Evolutionary conservation across 108 stramenopile genomes (phyloP), one percentile per base, ranked within the genome.

Genomic region (Stephanodiscus triporus): DNA sequence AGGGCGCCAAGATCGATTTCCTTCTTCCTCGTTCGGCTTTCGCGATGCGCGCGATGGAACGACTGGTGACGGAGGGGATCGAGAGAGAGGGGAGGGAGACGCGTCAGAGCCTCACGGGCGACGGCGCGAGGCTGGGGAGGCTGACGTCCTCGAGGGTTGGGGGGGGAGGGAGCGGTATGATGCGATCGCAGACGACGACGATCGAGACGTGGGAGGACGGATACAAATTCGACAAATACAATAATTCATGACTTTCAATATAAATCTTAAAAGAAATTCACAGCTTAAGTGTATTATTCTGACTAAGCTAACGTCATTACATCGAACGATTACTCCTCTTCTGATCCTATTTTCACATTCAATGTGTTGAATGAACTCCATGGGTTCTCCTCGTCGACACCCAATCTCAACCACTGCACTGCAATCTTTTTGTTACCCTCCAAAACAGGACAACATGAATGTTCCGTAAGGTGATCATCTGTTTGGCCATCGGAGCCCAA

Each of bases 351-450:
- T 70, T 78, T 82, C 43, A 89, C 77, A 32, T 81, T 88, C 54
- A 86, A 70, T 6, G 91, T 92, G 56, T 92, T 89, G 74, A 92
- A 90, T 10, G 86, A 78, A 72, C 80, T 68, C 96, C 96, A 97
- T 0, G 88, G 84, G 53, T 88, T 89, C 43, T 85, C 85, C 36
- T 79, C 67, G 68, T 82, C 75, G 9, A 97, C 97, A 32, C 95
- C 95, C 63, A 87, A 66, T 38, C 97, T 69, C 89, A 97, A 84
- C 97, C 97, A 97, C 63, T 94, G 87, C 16, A 90, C 87, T 27
- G 86, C 81, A 36, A 91, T 89, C 63, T 83, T 85, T 80, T 97
- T 97, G 16, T 83, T 77, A 7, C 97, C 97, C 72, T 91, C 88
- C 51, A 91, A 38, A 11, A 96, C 94, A 0, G 97, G 95, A 49